Percentiles rank a stretch among this genome's conserved stretches.
phyloP scores from a whole-genome alignment of 2,329 filamentous ascomycete species.

The Fusarium verrucosum region DNA sequence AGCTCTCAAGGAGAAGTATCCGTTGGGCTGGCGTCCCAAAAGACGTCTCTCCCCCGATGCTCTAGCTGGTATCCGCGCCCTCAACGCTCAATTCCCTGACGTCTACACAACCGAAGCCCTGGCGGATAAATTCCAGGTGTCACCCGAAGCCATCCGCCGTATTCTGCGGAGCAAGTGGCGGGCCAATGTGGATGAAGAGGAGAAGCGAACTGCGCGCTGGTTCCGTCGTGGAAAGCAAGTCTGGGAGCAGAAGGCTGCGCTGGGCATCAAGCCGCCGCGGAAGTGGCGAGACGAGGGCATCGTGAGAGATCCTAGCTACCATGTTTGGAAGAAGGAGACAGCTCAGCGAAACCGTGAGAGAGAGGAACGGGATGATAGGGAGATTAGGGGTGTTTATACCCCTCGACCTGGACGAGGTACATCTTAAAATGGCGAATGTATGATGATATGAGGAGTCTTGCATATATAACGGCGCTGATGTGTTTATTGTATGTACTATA shows the following conservation, averaged over 20 bases:
- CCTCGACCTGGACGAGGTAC: slow-evolving; percentile 7
- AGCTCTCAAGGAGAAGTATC: slow-evolving; percentile 80
- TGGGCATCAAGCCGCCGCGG: slow-evolving; percentile 69
- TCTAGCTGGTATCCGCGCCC: slow-evolving; percentile 84
- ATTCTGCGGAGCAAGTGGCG: slow-evolving; percentile 84
- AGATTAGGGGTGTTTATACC: slow-evolving; percentile 15
- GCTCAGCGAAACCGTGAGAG: slow-evolving; percentile 44
- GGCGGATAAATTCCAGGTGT: slow-evolving; percentile 83
- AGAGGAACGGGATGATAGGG: slow-evolving; percentile 45
- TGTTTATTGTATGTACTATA: slow-evolving; percentile 38
- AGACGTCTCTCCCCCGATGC: slow-evolving; percentile 93
- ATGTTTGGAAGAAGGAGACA: slow-evolving; percentile 47
- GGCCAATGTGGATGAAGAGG: slow-evolving; percentile 67
- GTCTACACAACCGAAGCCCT: slow-evolving; percentile 79
- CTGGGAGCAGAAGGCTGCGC: slow-evolving; percentile 67
- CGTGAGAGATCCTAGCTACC: slow-evolving; percentile 55
- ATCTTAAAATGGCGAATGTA: slow-evolving; percentile 22
- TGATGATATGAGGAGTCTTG: slow-evolving; percentile 14
- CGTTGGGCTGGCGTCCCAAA: slow-evolving; percentile 80
- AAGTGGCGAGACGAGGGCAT: slow-evolving; percentile 68
- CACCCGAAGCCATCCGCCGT: slow-evolving; percentile 84
- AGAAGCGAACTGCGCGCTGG: slow-evolving; percentile 68
- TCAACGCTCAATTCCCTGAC: slow-evolving; percentile 80
- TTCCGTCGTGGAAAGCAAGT: slow-evolving; percentile 67
- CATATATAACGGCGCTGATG: slow-evolving; percentile 27